Conservation (phyloP, 768 basidiomycete species). For the Chalciporus sphaerocephalus region DNA sequence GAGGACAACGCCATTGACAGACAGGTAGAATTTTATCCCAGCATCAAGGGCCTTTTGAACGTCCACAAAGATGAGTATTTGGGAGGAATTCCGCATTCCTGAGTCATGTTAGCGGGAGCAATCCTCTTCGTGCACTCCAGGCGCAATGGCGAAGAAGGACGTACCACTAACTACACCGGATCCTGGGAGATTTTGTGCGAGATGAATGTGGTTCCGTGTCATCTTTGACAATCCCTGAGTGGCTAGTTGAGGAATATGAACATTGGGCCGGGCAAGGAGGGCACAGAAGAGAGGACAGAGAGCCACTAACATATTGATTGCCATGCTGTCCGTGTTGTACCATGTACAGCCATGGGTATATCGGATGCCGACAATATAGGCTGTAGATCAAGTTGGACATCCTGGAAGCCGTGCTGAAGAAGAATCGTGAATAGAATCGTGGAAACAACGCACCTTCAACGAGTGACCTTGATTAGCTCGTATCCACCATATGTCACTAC, state of each 20-base stretch:
- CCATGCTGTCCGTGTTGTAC: constrained; percentile 72
- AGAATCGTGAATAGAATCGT: not conserved
- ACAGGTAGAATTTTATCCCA: constrained; percentile 72
- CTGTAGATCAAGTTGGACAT: constrained; percentile 62
- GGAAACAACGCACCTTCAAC: constrained; percentile 50
- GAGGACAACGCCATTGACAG: constrained; percentile 84
- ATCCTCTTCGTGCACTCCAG: not conserved
- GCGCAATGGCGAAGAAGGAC: constrained; percentile 20
- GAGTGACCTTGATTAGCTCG: constrained; percentile 90
- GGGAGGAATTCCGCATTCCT: constrained; percentile 81
- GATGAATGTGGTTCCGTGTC: constrained; percentile 88
- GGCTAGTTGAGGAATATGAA: constrained; percentile 36
- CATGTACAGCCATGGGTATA: constrained; percentile 81
- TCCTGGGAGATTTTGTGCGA: constrained; percentile 73
- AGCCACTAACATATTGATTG: constrained; percentile 52
- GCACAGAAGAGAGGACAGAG: not conserved
- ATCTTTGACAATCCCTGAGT: constrained; percentile 75
- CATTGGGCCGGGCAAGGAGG: not conserved
- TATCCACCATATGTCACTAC: constrained; percentile 68
- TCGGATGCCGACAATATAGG: constrained; percentile 54
- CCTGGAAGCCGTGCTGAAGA: constrained; percentile 35
- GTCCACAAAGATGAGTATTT: constrained; percentile 80
- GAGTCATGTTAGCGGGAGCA: not conserved
- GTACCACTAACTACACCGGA: constrained; percentile 72
- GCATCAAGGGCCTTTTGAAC: constrained; percentile 63